phyloP scores from a whole-genome alignment of 768 basidiomycete species.

The Exsudoporus frostii region DNA sequence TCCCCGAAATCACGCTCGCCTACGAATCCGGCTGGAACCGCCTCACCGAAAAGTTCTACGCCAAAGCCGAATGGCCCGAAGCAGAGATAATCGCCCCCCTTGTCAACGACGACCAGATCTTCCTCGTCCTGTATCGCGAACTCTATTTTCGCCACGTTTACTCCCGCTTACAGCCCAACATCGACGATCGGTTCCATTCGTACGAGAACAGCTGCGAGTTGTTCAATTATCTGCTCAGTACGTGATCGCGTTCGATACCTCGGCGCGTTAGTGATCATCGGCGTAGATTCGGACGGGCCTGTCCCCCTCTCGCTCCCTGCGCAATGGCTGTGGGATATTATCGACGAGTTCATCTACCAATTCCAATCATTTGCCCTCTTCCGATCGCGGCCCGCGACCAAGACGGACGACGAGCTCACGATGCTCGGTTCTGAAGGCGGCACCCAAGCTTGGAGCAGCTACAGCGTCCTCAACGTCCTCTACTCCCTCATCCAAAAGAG shows the following conservation, averaged over 20 bases:
- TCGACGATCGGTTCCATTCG: slow-evolving; percentile 97
- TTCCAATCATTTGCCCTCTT: slow-evolving; percentile 96
- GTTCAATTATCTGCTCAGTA: slow-evolving; percentile 96
- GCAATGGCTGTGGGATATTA: slow-evolving; percentile 98
- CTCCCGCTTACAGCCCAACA: slow-evolving; percentile 89
- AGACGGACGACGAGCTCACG: slow-evolving; percentile 84
- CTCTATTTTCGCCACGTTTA: slow-evolving; percentile 95
- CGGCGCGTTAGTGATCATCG: not conserved
- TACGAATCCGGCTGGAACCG: slow-evolving; percentile 98
- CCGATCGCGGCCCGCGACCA: slow-evolving; percentile 78
- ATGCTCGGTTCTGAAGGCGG: slow-evolving; percentile 77
- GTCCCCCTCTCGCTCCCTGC: slow-evolving; percentile 92
- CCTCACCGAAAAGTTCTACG: slow-evolving; percentile 93
- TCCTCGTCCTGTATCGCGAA: slow-evolving; percentile 95
- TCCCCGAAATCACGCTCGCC: slow-evolving; percentile 84
- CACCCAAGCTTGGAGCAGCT: slow-evolving; percentile 92
- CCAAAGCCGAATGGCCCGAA: slow-evolving; percentile 95
- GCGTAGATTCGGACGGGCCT: slow-evolving; percentile 83
- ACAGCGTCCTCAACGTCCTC: slow-evolving; percentile 95
- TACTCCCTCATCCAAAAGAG: slow-evolving; percentile 99
- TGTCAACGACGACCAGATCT: slow-evolving; percentile 93
- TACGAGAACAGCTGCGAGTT: slow-evolving; percentile 98
- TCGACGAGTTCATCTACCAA: slow-evolving; percentile 98
- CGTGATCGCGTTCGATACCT: not conserved
- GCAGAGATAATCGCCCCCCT: slow-evolving; percentile 93